These are phyloP conservation scores for Rhodotorula paludigena DNA, from an alignment of 768 basidiomycete species.

Conservation along the genomic window DNA sequence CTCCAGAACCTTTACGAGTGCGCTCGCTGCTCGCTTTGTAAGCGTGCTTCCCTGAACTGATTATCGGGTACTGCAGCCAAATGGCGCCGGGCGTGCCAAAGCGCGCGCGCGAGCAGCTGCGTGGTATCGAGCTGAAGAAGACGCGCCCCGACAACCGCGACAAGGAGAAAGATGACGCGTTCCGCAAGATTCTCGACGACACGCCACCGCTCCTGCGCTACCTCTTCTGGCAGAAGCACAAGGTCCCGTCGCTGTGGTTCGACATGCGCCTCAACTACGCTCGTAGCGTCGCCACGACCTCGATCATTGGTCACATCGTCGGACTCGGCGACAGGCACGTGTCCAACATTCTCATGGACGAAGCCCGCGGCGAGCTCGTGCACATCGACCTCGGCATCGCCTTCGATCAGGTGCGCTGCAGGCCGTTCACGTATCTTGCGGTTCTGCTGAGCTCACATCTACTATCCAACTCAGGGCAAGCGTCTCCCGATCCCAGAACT, in stretches of 20 bases:
- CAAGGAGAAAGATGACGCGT: constrained; percentile 42
- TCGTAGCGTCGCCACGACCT: constrained; percentile 85
- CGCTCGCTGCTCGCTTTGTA: not conserved
- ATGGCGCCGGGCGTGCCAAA: not conserved
- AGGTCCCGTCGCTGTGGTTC: constrained; percentile 85
- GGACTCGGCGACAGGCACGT: constrained; percentile 90
- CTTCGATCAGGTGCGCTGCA: constrained; percentile 62
- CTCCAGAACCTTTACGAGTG: constrained; percentile 22
- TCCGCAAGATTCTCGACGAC: constrained; percentile 49
- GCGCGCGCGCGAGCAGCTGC: not conserved
- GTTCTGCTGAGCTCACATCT: constrained; percentile 33
- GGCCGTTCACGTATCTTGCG: not conserved
- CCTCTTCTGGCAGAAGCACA: constrained; percentile 86
- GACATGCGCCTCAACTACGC: constrained; percentile 81
- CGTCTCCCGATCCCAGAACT: constrained; percentile 71
- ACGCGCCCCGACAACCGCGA: constrained; percentile 10
- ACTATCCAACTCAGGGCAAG: constrained; percentile 61
- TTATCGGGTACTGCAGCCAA: not conserved
- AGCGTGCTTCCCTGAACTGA: not conserved
- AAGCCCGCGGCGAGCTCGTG: constrained; percentile 73
- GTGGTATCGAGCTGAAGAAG: constrained; percentile 10
- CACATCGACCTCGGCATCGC: constrained; percentile 97
- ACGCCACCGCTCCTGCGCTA: constrained; percentile 87
- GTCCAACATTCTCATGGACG: constrained; percentile 86
- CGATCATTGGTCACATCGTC: constrained; percentile 86